phyloP scores from a whole-genome alignment of 116 monocot species.

The Iris pallida region DNA sequence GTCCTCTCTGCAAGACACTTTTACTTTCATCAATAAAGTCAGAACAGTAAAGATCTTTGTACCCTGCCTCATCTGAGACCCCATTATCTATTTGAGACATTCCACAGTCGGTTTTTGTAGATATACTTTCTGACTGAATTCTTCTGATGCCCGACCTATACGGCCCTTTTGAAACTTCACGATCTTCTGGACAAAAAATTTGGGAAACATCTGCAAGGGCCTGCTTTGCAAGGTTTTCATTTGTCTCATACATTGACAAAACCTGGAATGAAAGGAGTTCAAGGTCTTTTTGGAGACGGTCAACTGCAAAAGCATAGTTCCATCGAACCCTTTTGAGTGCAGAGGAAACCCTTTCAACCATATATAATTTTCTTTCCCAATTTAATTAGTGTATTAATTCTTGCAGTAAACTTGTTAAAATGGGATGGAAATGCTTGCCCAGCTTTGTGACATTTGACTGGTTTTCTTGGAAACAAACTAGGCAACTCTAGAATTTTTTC shows the following conservation, averaged over 20 bases:
- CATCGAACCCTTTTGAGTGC: conserved; percentile 70
- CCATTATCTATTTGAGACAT: conserved; percentile 13
- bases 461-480: too few relatives aligned
- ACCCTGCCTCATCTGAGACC: conserved; percentile 8
- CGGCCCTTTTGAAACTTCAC: conserved; percentile 11
- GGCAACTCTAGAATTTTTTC: too few relatives aligned
- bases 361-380: too few relatives aligned
- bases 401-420: too few relatives aligned
- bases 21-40: conserved; percentile 6
- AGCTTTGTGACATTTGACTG: too few relatives aligned
- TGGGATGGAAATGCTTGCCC: too few relatives aligned
- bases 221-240: conserved; percentile 80
- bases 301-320: conserved; percentile 73
- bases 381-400: too few relatives aligned
- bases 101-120: background rate
- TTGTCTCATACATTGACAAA: conserved; percentile 87
- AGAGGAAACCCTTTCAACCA: too few relatives aligned
- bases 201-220: conserved; percentile 55
- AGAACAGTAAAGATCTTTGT: conserved; percentile 7
- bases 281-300: too few relatives aligned
- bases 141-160: conserved; percentile 9
- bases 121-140: conserved; percentile 17
- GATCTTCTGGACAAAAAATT: conserved; percentile 19
- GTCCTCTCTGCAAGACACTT: conserved; percentile 3
- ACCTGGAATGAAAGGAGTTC: conserved; percentile 91